A percentile compares a stretch with the other conserved stretches of the same genome.
Evolutionary conservation across 2,329 filamentous ascomycete genomes (phyloP).

Genomic region (Coniella lustricola): DNA sequence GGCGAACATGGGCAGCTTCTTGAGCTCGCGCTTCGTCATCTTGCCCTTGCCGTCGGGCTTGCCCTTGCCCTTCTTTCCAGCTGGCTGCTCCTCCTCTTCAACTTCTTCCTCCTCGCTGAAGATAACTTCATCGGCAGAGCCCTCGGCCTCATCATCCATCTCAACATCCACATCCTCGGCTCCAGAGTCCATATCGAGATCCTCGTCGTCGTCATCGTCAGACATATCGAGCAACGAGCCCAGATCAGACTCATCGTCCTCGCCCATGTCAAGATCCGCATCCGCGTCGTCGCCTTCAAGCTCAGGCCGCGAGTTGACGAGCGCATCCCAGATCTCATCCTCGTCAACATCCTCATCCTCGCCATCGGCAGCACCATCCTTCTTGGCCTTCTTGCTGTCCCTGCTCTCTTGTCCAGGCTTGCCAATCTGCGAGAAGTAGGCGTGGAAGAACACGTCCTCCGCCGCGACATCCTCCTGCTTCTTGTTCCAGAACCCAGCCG

Average conservation of each 20-base stretch:
- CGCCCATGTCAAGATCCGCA: constrained; percentile 39
- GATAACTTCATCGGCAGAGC: constrained; percentile 47
- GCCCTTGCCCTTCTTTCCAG: constrained; percentile 25
- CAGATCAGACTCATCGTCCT: constrained; percentile 38
- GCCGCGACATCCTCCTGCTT: constrained; percentile 79
- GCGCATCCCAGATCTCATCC: constrained; percentile 85
- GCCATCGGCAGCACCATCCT: constrained; percentile 37
- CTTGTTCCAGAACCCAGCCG: constrained; percentile 84
- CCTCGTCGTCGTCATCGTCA: constrained; percentile 32
- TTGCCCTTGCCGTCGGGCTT: constrained; percentile 34
- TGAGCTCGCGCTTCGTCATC: constrained; percentile 75
- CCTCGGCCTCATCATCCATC: constrained; percentile 32
- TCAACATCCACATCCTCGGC: constrained; percentile 34
- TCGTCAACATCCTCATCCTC: constrained; percentile 55
- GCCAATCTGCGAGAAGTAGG: constrained; percentile 77
- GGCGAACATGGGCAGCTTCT: constrained; percentile 85
- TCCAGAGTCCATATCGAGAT: constrained; percentile 32
- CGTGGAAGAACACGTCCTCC: constrained; percentile 97
- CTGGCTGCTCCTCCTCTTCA: constrained; percentile 31
- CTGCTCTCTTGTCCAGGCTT: constrained; percentile 52
- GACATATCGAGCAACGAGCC: constrained; percentile 24
- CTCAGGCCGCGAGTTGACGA: constrained; percentile 74
- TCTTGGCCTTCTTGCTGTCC: constrained; percentile 14
- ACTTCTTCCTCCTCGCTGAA: constrained; percentile 34
- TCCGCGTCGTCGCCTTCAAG: constrained; percentile 55